A percentile compares a stretch with the other conserved stretches of the same genome.
Evolutionary conservation across 257 asterid genomes (phyloP).

Genomic region (Nicotiana tomentosiformis): DNA sequence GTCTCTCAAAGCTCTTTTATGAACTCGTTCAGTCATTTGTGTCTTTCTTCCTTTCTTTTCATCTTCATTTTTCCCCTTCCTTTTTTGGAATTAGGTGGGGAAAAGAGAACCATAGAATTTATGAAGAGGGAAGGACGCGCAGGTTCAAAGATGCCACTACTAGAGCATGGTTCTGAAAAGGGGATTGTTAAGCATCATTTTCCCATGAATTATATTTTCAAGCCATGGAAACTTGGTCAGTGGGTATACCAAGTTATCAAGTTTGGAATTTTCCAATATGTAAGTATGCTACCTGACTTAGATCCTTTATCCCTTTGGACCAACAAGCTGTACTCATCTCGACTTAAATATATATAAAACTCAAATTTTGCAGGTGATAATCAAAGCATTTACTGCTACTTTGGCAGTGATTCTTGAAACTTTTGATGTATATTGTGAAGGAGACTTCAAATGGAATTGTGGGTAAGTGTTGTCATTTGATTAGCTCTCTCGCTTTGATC

Average conservation of each 20-base stretch:
- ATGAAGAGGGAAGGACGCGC: constrained; percentile 93
- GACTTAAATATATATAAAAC: neutral
- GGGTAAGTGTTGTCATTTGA: constrained; percentile 52
- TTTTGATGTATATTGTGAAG: constrained; percentile 88
- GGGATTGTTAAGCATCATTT: constrained; percentile 83
- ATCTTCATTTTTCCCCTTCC: neutral
- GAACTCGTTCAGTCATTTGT: neutral
- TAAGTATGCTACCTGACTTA: constrained; percentile 39
- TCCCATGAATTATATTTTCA: constrained; percentile 68
- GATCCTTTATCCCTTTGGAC: neutral
- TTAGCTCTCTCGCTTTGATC: neutral
- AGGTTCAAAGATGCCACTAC: constrained; percentile 57
- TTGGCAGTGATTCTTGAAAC: constrained; percentile 90
- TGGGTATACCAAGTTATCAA: constrained; percentile 96
- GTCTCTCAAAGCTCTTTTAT: neutral
- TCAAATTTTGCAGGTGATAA: constrained; percentile 71
- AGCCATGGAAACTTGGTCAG: constrained; percentile 87
- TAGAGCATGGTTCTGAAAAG: constrained; percentile 73
- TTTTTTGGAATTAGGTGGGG: constrained; percentile 31
- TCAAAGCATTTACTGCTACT: constrained; percentile 82
- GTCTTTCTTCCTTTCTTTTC: neutral
- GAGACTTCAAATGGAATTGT: constrained; percentile 91
- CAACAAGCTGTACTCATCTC: neutral
- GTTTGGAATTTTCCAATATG: constrained; percentile 95
- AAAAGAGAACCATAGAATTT: constrained; percentile 76